Percentiles rank a stretch among this genome's conserved stretches.
Evolutionary conservation across 148 eudicot genomes (phyloP).

Genomic region (Diospyros lotus): DNA sequence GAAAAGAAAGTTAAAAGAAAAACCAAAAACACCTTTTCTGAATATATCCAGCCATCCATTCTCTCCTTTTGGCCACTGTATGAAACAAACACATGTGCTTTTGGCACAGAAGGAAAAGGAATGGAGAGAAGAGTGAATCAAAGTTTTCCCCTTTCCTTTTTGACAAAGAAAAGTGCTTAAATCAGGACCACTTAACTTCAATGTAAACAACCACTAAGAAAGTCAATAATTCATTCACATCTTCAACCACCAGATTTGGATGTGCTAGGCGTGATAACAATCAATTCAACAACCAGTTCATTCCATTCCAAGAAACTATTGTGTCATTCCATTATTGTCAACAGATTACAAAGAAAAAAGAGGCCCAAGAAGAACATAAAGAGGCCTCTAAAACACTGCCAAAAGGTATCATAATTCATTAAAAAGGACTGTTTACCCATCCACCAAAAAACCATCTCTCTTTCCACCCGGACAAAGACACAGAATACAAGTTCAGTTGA

Average conservation of each 20-base stretch:
- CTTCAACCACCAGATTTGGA: not conserved
- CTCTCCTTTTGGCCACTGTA: no score
- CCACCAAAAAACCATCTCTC: constrained; percentile 10
- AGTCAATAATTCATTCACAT: not conserved
- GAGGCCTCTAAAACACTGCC: constrained; percentile 14
- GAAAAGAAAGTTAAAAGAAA: no score
- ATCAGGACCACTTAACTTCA: not conserved
- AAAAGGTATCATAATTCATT: constrained; percentile 15
- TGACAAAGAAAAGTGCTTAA: not conserved
- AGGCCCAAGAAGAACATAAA: constrained; percentile 2
- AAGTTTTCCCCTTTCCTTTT: not conserved
- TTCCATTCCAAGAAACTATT: not conserved
- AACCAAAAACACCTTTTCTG: no score
- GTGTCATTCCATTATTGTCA: not conserved
- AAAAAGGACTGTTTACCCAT: constrained; percentile 12
- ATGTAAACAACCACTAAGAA: not conserved
- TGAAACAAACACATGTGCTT: no score
- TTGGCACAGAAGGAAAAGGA: no score
- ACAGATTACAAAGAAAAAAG: constrained; percentile 13
- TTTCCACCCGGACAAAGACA: constrained; percentile 1
- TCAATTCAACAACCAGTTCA: not conserved
- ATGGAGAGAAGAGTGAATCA: not conserved
- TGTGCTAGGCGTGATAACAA: not conserved
- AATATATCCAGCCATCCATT: no score
- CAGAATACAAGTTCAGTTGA: constrained; percentile 6